Evolutionary conservation across 176 grass and related monocot genomes (phyloP).

Genomic region (Carex kokanica): DNA sequence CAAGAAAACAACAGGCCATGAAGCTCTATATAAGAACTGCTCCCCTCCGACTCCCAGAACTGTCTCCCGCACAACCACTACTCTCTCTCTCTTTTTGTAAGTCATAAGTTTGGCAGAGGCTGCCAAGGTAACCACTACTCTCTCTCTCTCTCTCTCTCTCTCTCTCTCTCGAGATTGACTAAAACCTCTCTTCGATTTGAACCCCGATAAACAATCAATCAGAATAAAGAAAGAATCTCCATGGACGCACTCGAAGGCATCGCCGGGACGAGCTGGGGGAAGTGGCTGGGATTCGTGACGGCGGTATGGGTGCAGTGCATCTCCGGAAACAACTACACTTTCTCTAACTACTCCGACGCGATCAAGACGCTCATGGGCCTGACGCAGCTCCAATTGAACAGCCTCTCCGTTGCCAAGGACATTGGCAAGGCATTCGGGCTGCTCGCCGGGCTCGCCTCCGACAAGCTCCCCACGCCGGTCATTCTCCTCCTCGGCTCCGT

Average conservation of each 20-base stretch:
- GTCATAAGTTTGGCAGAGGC: too few species aligned
- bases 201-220: neutral
- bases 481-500: slow-evolving; percentile 91
- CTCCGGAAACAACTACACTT: slow-evolving; percentile 99
- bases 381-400: slow-evolving; percentile 89
- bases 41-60: neutral
- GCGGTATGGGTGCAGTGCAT: slow-evolving; percentile 99
- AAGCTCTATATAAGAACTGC: neutral
- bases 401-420: slow-evolving; percentile 97
- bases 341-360: slow-evolving; percentile 92
- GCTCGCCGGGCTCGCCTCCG: slow-evolving; percentile 81
- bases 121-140: neutral
- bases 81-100: neutral
- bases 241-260: slow-evolving; percentile 39
- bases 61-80: neutral
- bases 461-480: slow-evolving; percentile 67
- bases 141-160: neutral
- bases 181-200: neutral
- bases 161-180: neutral
- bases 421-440: slow-evolving; percentile 96
- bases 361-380: slow-evolving; percentile 86
- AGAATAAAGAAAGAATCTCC: neutral
- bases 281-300: slow-evolving; percentile 79
- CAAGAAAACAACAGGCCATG: neutral
- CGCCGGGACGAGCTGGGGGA: slow-evolving; percentile 44